Base-by-base conservation (phyloP, 2,329 filamentous ascomycete species). In the Hypoxylon rubiginosum region DNA sequence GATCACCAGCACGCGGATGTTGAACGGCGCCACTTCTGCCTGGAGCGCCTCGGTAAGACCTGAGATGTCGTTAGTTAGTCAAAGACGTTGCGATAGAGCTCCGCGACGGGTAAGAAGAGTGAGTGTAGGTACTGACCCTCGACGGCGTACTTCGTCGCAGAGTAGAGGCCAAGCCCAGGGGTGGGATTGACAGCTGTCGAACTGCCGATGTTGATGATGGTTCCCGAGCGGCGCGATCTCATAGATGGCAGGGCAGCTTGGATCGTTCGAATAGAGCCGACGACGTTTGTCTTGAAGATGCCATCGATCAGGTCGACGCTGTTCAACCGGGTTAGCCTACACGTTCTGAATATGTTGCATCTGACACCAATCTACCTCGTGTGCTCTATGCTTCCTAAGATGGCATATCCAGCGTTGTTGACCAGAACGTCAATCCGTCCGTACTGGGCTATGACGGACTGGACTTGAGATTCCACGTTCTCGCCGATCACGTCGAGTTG, bases 161-260 rank as follows among this genome's bases (percentile, higher is more conserved):
- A 28, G 34, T 75, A 75, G 8, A 71, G 65, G 30, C 71, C 70
- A 2, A 76, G 58, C 7, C 61, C 70, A 2, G 73, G 70, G n/a
- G 43, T 10, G 3, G 66, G 55, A 2, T 19, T 11, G 8, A 71
- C 15, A 11, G 36, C 70, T n/a, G 32, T 52, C 2, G 68, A 43
- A 52, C 73, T 74, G 55, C 72, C 69, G 30, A 76, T 64, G 45
- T 75, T 75, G 50, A 75, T 69, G 43, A 76, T 75, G n/a, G 73
- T 74, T 10, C 73, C 74, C n/a, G 70, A 59, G 17, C 68, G 68
- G 11, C 62, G 70, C 28, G 69, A 43, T 24, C 74, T 69, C 73
- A 76, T 76, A 11, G 73, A 72, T 3, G 74, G 74, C 11, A 76
- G 39, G 0, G 71, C 67, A 0, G 68, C 70, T 41, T 72, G 64